Base-by-base conservation (phyloP, 352 stramenopile species). In the Globisporangium irregulare region DNA sequence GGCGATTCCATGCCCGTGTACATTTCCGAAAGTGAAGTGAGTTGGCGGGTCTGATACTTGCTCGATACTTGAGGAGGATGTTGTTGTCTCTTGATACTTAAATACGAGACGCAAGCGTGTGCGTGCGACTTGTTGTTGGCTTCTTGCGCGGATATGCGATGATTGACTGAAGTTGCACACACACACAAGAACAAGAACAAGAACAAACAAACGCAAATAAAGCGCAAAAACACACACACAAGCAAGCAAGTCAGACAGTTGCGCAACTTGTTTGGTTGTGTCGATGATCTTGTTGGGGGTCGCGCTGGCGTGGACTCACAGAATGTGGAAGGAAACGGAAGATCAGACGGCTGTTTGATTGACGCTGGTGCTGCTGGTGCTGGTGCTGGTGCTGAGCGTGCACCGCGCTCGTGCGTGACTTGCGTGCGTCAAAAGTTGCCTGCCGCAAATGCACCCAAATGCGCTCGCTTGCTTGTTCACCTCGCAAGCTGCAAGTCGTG, bases 1-100 rank as follows among this genome's bases (percentile, higher is more conserved):
- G 66, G 66, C 59, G 66, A 71, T 59, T 67, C 32, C 55, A 73
- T 73, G 62, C 63, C 57, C 29, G 55, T 67, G 63, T 73, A 70
- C 62, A 70, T 73, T 27, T 46, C 38, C 29, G 34, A 43, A 46
- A 32, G 18, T 20, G 4, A 32, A 20, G 46, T n/a, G 14, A 15
- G 25, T 32, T 41, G 12, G 18, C 3, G 36, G 36, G 25, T 18
- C 24, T 43, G 29, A n/a, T 59, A 27, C 15, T 59, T 46, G 18
- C 29, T 50, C 24, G 20, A 62, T 20, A 55, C n/a, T 29, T 38
- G 38, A 32, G 27, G 27, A 32, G 27, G 27, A 32, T 32, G 27
- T 32, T 32, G 27, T 32, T 32, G 27, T 32, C 27, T 36, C 6
- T 36, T 36, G 32, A 36, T 25, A 53, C 20, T 27, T 34, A 27